Base-by-base conservation (phyloP, 768 basidiomycete genomes). In the Phaffia australis region DNA sequence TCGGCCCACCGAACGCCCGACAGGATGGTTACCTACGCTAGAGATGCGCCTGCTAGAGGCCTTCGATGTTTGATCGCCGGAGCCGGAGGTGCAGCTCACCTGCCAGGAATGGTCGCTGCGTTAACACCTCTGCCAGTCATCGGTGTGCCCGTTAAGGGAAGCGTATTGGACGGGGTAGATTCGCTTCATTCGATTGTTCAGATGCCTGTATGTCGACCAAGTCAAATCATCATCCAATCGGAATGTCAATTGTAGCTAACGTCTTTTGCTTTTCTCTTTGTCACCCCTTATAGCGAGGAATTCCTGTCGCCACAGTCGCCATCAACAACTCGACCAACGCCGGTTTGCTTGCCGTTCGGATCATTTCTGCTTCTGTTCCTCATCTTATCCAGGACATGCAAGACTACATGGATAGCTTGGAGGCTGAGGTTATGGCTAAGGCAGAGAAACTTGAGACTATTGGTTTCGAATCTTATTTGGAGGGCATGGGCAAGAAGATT, bases 61-160 rank as follows among this genome's bases (percentile, higher is more conserved):
- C 69, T 82, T 35, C 78, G 87, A 56, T 83, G 82, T 4, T 84
- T 99, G 76, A 86, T 99, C 52, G 94, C 94, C 1, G 94, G 94
- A 7, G 95, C 95, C 7, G 95, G 95, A n/a, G 95, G 95, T 0
- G 94, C 95, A 0, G 95, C 94, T 5, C 95, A 99, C 78, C 78
- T 99, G 1, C 95, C 95, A 0, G 95, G 95, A 0, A 99, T 99
- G 95, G 90, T 97, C 0, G 95, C 94, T 5, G 86, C 89, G 23
- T 85, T 95, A 86, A 94, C 92, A 0, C 80, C 85, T 1, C 75
- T 98, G 60, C 94, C 95, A 0, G 90, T 99, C 0, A 83, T 99
- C 42, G 94, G 95, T 16, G 95, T 99, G 0, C 95, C 95, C 1
- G 95, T 99, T 64, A 95, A 92, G 75, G 93, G 89, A 15, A 91